Conservation (phyloP, 1,284 basidiomycete species). For the Malassezia arunalokei region DNA sequence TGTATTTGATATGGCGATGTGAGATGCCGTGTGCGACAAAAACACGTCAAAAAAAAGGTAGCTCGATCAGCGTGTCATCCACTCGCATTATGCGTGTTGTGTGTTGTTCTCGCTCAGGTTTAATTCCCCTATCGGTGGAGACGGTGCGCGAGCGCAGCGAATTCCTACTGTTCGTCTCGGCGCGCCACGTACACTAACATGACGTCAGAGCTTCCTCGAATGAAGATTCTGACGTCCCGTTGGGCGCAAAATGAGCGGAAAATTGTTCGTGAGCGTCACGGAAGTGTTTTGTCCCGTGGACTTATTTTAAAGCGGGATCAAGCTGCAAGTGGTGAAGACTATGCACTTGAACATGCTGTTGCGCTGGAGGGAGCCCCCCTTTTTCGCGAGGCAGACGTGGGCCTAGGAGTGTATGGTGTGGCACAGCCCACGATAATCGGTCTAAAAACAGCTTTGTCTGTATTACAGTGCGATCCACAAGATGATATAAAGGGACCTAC, state of each 20-base stretch:
- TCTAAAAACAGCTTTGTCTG: slow-evolving; percentile 75
- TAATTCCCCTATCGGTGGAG: too few relatives aligned
- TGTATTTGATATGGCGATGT: neutral
- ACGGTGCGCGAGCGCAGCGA: neutral
- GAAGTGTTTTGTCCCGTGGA: slow-evolving; percentile 75
- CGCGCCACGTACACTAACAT: neutral
- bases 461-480: slow-evolving; percentile 53
- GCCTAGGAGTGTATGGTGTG: slow-evolving; percentile 42
- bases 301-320: slow-evolving; percentile 76
- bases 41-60: neutral
- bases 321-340: slow-evolving; percentile 5
- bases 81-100: neutral
- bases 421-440: slow-evolving; percentile 92
- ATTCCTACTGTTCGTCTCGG: neutral
- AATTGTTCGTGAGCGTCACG: slow-evolving; percentile 73
- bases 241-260: slow-evolving; percentile 20
- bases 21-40: neutral
- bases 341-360: slow-evolving; percentile 47
- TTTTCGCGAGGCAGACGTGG: slow-evolving; percentile 61
- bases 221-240: neutral
- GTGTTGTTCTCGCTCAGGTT: neutral
- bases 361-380: slow-evolving; percentile 83
- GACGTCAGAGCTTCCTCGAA: neutral
- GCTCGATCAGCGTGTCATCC: neutral
- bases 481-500: neutral